Percentiles rank a stretch among this genome's conserved stretches.
These are phyloP conservation scores for Coccomyxa sp. DNA, from an alignment of 139 green algal species.

Conservation along the genomic window DNA sequence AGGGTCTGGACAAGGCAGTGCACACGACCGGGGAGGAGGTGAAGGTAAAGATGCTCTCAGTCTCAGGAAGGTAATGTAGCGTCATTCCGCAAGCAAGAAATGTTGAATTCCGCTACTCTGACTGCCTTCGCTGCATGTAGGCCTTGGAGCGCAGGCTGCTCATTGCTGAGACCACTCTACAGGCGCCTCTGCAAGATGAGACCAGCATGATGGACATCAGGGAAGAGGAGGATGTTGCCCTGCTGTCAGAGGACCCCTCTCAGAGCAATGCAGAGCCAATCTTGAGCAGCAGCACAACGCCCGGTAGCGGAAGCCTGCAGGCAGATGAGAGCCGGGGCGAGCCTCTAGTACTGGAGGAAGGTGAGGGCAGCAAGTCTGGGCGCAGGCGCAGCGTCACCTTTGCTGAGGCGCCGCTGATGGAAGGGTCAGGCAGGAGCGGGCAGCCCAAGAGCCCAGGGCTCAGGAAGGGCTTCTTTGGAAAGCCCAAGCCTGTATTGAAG, in stretches of 20 bases:
- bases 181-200: neutral
- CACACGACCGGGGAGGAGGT: neutral
- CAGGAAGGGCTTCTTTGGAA: neutral
- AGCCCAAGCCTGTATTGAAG: neutral
- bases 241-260: neutral
- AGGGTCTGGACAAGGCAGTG: neutral
- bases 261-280: neutral
- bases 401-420: neutral
- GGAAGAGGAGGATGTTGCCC: neutral
- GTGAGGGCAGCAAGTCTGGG: neutral
- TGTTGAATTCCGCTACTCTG: neutral
- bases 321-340: neutral
- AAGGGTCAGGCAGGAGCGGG: neutral
- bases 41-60: neutral
- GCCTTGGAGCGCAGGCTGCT: neutral
- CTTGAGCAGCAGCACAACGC: neutral
- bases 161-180: neutral
- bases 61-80: neutral
- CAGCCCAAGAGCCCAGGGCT: neutral
- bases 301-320: neutral
- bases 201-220: neutral
- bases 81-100: neutral
- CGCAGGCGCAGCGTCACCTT: neutral
- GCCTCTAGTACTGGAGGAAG: neutral
- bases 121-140: neutral